Base-by-base conservation (phyloP, 1,139 yeast genomes). In the Taphrina betulina region DNA sequence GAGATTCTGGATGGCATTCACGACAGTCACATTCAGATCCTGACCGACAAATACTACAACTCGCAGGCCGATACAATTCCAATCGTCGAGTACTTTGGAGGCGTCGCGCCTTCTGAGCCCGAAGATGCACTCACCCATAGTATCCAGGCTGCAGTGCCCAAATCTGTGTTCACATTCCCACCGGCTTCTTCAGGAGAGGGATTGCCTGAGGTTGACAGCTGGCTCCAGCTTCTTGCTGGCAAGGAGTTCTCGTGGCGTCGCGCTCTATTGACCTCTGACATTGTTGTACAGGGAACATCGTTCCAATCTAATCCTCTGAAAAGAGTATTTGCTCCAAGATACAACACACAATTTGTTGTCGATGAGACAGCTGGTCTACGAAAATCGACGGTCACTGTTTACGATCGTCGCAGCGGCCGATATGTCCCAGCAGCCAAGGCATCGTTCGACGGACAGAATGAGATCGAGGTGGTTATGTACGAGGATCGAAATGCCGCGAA, bases 181-280 rank as follows among this genome's bases (percentile, higher is more conserved):
- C 78, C 83, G 36, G 75, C 75, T 48, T 68, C 75, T 55, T 72
- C 75, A 20, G 62, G 62, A 44, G 57, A 68, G 22, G 63, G 65
- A 16, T 60, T 72, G 44, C 77, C 76, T 20, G 59, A 69, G 31
- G 61, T 61, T 34, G 70, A 71, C 16, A 75, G 76, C 59, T 92
- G 98, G 98, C 81, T 86, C 67, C 74, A 80, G 57, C 75, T 83
- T 59, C 77, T 92, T 66, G 96, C 95, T 59, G 97, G 98, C 61
- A 70, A 77, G 57, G 70, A 78, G 63, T 81, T 81, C 67, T 81
- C 80, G 70, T 92, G 99, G 99, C 82, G 95, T 72, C 86, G 85
- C 65, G 96, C 98, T 31, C 80, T 92, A 70, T 76, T 92, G 63
- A 77, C 90, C 33, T 79, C 92, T 62, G 79, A 81, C 60, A 81